Evolutionary conservation across 768 basidiomycete genomes (phyloP).

Genomic region (Leucocoprinus birnbaumii): DNA sequence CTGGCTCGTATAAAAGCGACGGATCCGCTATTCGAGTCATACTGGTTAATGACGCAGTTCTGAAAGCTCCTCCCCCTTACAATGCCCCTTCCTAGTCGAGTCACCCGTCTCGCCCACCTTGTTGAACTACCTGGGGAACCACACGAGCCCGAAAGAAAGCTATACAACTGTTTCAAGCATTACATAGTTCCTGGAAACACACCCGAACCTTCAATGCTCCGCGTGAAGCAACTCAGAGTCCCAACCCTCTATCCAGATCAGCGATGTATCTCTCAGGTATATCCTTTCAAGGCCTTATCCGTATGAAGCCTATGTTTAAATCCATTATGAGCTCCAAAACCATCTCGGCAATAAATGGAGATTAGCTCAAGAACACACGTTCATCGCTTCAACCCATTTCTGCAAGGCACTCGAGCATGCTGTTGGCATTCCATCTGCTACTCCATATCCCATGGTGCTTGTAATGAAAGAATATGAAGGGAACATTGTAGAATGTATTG

Average conservation of each 20-base stretch:
- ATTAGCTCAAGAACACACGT: neutral
- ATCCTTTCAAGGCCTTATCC: neutral
- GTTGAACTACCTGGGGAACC: neutral
- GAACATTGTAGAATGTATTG: slow-evolving; percentile 2
- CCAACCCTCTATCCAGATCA: neutral
- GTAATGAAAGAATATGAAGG: slow-evolving; percentile 5
- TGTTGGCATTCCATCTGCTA: neutral
- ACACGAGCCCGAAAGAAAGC: neutral
- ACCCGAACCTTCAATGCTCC: neutral
- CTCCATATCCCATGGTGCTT: neutral
- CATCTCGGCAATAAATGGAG: neutral
- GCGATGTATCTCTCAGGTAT: neutral
- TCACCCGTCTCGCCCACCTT: neutral
- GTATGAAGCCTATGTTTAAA: neutral
- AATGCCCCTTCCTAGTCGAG: too few relatives aligned
- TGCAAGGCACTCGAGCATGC: neutral
- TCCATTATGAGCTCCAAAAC: neutral
- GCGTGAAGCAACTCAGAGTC: neutral
- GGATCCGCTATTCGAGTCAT: too few relatives aligned
- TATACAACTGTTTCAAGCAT: neutral
- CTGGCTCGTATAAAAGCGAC: too few relatives aligned
- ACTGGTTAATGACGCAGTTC: too few relatives aligned
- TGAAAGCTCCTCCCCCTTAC: too few relatives aligned
- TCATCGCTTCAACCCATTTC: neutral
- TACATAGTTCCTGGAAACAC: neutral